Percentiles rank a stretch among this genome's conserved stretches.
Evolutionary conservation across 352 stramenopile species (phyloP).

Genomic region (Globisporangium sylvaticum): DNA sequence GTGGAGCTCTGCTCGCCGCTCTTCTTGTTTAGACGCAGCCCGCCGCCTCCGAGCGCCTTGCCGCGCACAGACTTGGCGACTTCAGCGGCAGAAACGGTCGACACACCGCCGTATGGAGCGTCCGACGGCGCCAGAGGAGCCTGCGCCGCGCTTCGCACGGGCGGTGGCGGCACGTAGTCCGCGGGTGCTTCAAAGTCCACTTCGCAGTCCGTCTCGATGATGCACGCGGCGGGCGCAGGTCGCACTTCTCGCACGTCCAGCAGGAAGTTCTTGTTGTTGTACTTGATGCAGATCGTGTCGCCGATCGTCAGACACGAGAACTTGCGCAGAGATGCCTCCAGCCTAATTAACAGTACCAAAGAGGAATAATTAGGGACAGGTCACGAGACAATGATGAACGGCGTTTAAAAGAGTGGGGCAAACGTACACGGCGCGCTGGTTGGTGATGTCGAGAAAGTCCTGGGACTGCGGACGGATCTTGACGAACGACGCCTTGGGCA

Average conservation of each 20-base stretch:
- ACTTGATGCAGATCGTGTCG: constrained; percentile 98
- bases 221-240: constrained; percentile 94
- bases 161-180: constrained; percentile 65
- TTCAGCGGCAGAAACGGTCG: neutral
- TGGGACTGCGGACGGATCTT: constrained; percentile 98
- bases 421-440: constrained; percentile 94
- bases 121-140: constrained; percentile 36
- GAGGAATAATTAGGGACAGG: neutral
- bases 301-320: constrained; percentile 98
- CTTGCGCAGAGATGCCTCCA: constrained; percentile 79
- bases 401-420: neutral
- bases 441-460: constrained; percentile 99
- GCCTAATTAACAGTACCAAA: constrained; percentile 20
- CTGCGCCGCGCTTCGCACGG: constrained; percentile 18
- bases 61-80: constrained; percentile 12
- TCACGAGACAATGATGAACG: neutral
- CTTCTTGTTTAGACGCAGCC: constrained; percentile 72
- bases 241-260: constrained; percentile 97
- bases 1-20: constrained; percentile 45
- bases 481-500: constrained; percentile 97
- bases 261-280: constrained; percentile 99
- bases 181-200: constrained; percentile 98
- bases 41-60: constrained; percentile 30
- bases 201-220: constrained; percentile 99
- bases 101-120: constrained; percentile 61